Percentiles rank a stretch among this genome's conserved stretches.
Conservation (phyloP, 257 asterid species). For the Nicotiana undulata region DNA sequence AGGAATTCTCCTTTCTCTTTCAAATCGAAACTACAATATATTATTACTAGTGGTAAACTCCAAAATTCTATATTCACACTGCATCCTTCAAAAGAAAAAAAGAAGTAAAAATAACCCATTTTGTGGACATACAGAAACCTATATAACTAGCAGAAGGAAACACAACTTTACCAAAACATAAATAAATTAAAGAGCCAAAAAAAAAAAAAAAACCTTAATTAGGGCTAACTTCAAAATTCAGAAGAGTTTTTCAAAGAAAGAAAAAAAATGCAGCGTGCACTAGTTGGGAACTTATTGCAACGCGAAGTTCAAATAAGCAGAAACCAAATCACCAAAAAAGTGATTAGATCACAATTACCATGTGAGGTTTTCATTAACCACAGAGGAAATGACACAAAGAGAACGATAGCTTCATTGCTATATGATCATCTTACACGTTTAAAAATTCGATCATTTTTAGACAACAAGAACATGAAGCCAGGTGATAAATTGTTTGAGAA, state of each 20-base stretch:
- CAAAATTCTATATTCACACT: neutral
- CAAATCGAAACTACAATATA: neutral
- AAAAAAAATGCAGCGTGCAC: slow-evolving; percentile 31
- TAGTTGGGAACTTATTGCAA: slow-evolving; percentile 22
- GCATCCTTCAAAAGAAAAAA: neutral
- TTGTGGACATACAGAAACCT: neutral
- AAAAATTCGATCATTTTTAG: slow-evolving; percentile 30
- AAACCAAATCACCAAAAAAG: slow-evolving; percentile 2
- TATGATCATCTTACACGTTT: slow-evolving; percentile 32
- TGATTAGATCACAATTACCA: slow-evolving; percentile 5
- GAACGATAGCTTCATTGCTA: slow-evolving; percentile 29
- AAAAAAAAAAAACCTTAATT: neutral
- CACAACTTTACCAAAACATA: neutral
- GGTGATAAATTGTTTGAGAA: slow-evolving; percentile 49
- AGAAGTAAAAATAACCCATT: neutral
- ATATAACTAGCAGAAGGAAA: neutral
- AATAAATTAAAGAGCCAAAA: neutral
- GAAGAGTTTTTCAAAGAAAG: neutral
- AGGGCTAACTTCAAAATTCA: too few relatives aligned
- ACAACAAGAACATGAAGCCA: slow-evolving; percentile 54
- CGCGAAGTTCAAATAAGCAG: slow-evolving; percentile 3
- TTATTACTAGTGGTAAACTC: neutral
- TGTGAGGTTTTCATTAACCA: slow-evolving; percentile 58
- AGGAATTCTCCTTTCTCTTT: neutral
- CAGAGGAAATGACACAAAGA: slow-evolving; percentile 44